Conservation (phyloP, 306 rosid species). For the Dryas alaskensis region DNA sequence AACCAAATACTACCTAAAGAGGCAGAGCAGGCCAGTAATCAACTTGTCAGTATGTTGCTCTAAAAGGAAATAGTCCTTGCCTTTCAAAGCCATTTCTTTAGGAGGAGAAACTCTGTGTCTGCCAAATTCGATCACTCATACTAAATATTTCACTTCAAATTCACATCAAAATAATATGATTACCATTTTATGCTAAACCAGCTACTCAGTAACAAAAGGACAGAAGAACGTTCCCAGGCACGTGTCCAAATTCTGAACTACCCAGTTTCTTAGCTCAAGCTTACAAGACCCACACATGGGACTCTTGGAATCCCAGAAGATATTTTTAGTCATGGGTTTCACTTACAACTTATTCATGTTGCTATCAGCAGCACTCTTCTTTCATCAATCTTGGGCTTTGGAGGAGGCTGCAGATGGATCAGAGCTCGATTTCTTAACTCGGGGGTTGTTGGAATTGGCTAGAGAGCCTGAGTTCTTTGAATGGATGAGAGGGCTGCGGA, state of each 20-base stretch:
- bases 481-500: slow-evolving; percentile 41
- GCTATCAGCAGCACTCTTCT: not conserved
- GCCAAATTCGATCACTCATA: not conserved
- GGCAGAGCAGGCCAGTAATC: not conserved
- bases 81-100: not conserved
- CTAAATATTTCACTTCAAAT: not conserved
- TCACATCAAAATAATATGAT: too few species aligned
- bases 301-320: not conserved
- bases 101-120: too few species aligned
- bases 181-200: not conserved
- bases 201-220: not conserved
- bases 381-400: slow-evolving; percentile 3
- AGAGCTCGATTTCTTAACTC: slow-evolving; percentile 29
- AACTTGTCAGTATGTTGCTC: too few species aligned
- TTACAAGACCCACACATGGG: not conserved
- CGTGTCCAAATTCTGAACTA: slow-evolving; percentile 2
- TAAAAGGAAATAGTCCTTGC: not conserved
- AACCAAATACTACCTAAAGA: not conserved
- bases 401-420: not conserved
- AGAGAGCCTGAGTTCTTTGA: slow-evolving; percentile 34
- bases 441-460: slow-evolving; percentile 27
- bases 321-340: not conserved
- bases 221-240: not conserved
- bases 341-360: not conserved
- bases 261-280: not conserved